Base-by-base conservation (phyloP, 345 rosid species). In the Populus alba region DNA sequence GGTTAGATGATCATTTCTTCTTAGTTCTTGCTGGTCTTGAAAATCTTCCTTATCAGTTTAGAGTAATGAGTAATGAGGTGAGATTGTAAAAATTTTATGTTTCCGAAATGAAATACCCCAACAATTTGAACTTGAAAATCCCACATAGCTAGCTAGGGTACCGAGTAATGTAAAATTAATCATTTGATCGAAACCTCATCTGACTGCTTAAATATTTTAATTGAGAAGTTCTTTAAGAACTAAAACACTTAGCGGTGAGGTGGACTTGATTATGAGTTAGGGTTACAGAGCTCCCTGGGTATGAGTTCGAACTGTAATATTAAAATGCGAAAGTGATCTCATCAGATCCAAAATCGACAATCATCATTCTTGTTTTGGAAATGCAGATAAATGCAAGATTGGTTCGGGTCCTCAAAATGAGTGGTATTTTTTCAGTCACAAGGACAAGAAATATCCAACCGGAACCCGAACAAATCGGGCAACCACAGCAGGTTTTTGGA, bases 351-450 rank as follows among this genome's bases (percentile, higher is more conserved):
- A n/a, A 43, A 59, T 23, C 13, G 25, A 59, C 13, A 33, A 29
- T 66, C 69, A 12, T 66, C 39, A 66, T 29, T 66, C 22, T 66
- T 66, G n/a, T 31, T 29, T 12, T 67, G 23, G 23, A 68, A 20
- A 47, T 77, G 74, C 90, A 96, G 99, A 96, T 29, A 96, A 91
- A 80, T 94, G 98, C 68, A 89, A 91, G 77, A 92, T 96, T 47
- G 99, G 99, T 39, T 89, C 99, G 41, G 97, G 99, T 49, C 95
- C 97, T 82, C 97, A 96, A 79, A 90, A 92, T 76, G 99, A 96
- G 71, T 96, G 99, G 99, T 96, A 94, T 78, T 94, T 96, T 85
- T 96, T 96, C 85, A 96, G 99, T 82, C 99, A 96, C 85, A 96
- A 96, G 87, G 99, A 96, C 87, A 96, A 94, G 91, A 96, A 96